Evolutionary conservation across 1,139 yeast genomes (phyloP).

Genomic region (Candida tropicalis): DNA sequence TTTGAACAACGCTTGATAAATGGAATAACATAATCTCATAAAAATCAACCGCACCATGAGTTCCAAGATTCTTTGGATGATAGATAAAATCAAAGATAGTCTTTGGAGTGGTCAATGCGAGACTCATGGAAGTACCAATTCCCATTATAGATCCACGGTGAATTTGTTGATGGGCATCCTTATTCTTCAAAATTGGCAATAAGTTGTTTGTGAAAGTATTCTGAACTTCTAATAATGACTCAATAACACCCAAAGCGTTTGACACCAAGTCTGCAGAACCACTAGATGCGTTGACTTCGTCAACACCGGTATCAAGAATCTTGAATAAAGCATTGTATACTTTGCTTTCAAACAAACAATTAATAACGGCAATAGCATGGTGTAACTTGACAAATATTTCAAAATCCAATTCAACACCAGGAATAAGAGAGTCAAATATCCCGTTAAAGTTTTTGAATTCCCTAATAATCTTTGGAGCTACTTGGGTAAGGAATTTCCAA

Average conservation of each 20-base stretch:
- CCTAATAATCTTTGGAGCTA: slow-evolving; percentile 30
- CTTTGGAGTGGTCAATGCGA: slow-evolving; percentile 27
- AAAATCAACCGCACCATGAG: slow-evolving; percentile 65
- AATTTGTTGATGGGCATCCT: slow-evolving; percentile 14
- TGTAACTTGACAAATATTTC: slow-evolving; percentile 52
- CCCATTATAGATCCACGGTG: slow-evolving; percentile 21
- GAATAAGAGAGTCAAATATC: slow-evolving; percentile 39
- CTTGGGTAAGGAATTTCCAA: slow-evolving; percentile 57
- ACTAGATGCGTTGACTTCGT: slow-evolving; percentile 45
- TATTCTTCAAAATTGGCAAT: slow-evolving; percentile 31
- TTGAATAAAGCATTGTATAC: slow-evolving; percentile 58
- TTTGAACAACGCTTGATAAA: slow-evolving; percentile 66
- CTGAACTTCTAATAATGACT: slow-evolving; percentile 57
- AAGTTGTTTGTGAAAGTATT: slow-evolving; percentile 34
- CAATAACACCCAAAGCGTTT: slow-evolving; percentile 44
- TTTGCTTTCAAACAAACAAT: slow-evolving; percentile 60
- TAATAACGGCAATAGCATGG: slow-evolving; percentile 69
- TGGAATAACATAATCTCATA: slow-evolving; percentile 73
- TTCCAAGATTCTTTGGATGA: slow-evolving; percentile 55
- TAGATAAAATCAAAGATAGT: slow-evolving; percentile 54
- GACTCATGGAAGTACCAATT: slow-evolving; percentile 31
- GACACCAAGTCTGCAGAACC: slow-evolving; percentile 23
- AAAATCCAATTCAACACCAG: slow-evolving; percentile 27
- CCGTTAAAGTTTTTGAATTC: slow-evolving; percentile 50
- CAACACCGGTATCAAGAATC: slow-evolving; percentile 56